These are phyloP conservation scores for Ascoidea asiatica DNA, from an alignment of 805 yeast genomes.

Conservation along the genomic window DNA sequence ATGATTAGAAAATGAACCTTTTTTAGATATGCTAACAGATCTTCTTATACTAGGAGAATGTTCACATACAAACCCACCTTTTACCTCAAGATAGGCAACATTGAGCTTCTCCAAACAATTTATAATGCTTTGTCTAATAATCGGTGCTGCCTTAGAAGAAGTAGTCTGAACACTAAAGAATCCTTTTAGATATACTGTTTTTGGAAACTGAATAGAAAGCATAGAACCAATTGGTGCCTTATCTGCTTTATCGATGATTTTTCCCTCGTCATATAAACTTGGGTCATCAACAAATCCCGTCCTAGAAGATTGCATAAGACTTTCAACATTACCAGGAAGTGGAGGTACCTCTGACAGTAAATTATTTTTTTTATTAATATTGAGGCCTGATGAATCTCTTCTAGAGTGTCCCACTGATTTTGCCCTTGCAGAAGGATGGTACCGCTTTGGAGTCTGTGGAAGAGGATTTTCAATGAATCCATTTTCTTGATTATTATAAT, in stretches of 20 bases:
- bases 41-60: not conserved
- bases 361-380: constrained; percentile 3
- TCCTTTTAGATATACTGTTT: constrained; percentile 82
- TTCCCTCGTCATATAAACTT: constrained; percentile 5
- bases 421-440: constrained; percentile 68
- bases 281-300: constrained; percentile 42
- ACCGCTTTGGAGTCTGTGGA: constrained; percentile 1
- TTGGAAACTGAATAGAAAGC: constrained; percentile 92
- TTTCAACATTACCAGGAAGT: constrained; percentile 20
- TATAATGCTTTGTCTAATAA: constrained; percentile 74
- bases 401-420: constrained; percentile 76
- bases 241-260: constrained; percentile 31
- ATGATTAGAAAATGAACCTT: not conserved
- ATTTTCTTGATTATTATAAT: not conserved
- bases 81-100: constrained; percentile 76
- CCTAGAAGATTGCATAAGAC: constrained; percentile 19
- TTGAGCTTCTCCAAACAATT: constrained; percentile 63
- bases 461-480: not conserved
- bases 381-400: constrained; percentile 36
- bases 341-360: constrained; percentile 14
- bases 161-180: constrained; percentile 93
- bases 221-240: constrained; percentile 62
- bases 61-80: constrained; percentile 82
- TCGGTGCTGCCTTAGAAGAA: constrained; percentile 85
- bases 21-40: not conserved